Evolutionary conservation across 768 basidiomycete species (phyloP), one percentile per base, ranked within the genome.

Genomic region (Suillus lakei): DNA sequence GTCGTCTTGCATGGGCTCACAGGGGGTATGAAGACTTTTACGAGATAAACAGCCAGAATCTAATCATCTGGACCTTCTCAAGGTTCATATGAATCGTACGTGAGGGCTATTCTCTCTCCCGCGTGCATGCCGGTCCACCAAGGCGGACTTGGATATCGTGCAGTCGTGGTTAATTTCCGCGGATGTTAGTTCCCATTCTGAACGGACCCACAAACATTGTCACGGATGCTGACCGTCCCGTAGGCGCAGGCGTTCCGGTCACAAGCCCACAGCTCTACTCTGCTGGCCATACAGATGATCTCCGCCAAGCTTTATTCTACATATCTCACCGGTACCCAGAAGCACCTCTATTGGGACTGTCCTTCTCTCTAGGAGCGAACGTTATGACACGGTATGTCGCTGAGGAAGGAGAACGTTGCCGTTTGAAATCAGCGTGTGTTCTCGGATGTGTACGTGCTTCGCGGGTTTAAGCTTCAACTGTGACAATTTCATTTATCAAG

Each of bases 351-450:
- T 78, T 97, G 21, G 97, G 93, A 16, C 78, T 98, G 12, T 95
- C 96, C 8, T 99, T 97, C 81, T 98, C 95, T 5, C 86, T 99
- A 43, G 98, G 97, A 50, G 92, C 96, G 50, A 95, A 93, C 74
- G 91, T 98, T 41, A 79, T 99, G 70, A 91, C 95, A 39, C 85
- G 93, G 67, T 98, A 98, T 76, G 79, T 96, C 60, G 95, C 91
- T 5, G 91, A 97, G 78, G 92, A 97, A 73, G 89, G 91, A 16
- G 81, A 81, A 43, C 71, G 80, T 26, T 86, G 87, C 71, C 85
- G 91, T 65, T 75, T 95, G 38, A 77, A 77, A 61, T 86, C 89
- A 5, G 91, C 86, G 36, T 90, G 89, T 78, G 86, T 84, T 21
- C 79, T 95, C 21, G 92, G 81, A 74, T 92, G 93, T 77, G 90